Percentiles rank a stretch among this genome's conserved stretches.
Conservation (phyloP, 148 eudicot genomes). For the Silene uniflora region DNA sequence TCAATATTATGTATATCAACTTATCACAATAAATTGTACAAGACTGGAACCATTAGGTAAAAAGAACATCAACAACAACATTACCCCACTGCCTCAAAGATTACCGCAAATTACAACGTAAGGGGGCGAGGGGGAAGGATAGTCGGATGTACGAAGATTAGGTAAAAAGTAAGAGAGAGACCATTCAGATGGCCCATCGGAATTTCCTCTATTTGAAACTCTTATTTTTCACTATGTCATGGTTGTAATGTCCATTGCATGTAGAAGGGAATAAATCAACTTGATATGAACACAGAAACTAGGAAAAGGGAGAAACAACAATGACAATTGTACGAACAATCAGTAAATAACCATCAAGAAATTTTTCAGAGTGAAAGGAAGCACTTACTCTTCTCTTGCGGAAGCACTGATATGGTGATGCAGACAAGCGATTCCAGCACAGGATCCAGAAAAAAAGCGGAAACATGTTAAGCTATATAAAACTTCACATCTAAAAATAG, state of each 20-base stretch:
- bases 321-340: not conserved
- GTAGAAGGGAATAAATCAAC: not conserved
- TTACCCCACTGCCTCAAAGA: too few relatives aligned
- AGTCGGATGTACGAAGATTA: not conserved
- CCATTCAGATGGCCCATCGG: not conserved
- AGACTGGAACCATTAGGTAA: too few relatives aligned
- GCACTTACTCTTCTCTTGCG: conserved; percentile 91
- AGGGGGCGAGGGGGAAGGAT: too few relatives aligned
- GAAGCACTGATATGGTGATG: conserved; percentile 63
- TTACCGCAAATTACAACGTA: too few relatives aligned
- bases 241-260: not conserved
- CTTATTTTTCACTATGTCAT: not conserved
- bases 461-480: conserved; percentile 10
- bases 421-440: conserved; percentile 28
- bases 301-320: conserved; percentile 4
- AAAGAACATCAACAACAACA: too few relatives aligned
- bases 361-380: conserved; percentile 3
- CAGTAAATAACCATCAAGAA: not conserved
- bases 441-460: conserved; percentile 8
- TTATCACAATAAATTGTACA: too few relatives aligned
- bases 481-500: conserved; percentile 1
- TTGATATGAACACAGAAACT: not conserved
- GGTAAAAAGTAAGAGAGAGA: not conserved
- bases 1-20: too few relatives aligned
- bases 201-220: not conserved